Evolutionary conservation across 345 rosid genomes (phyloP).

Genomic region (Heritiera fomes): DNA sequence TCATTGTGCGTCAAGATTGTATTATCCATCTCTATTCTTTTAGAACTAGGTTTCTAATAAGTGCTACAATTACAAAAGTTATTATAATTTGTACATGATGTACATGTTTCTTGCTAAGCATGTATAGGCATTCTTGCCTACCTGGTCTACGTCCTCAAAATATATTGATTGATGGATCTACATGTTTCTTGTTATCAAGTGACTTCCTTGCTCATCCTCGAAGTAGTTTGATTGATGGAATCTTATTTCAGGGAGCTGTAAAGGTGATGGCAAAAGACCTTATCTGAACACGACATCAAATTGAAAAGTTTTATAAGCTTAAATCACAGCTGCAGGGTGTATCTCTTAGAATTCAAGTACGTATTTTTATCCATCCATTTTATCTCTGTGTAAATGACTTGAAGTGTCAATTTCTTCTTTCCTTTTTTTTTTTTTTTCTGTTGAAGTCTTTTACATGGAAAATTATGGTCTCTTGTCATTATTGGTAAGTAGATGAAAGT

Average conservation of each 20-base stretch:
- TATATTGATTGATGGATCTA: not conserved
- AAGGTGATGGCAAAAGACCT: conserved; percentile 99
- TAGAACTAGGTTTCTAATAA: not conserved
- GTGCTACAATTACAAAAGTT: not conserved
- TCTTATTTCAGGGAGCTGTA: conserved; percentile 79
- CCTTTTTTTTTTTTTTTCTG: not conserved
- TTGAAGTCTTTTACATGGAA: not conserved
- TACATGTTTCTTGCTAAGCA: not conserved
- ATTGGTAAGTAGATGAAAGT: conserved; percentile 9
- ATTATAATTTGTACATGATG: not conserved
- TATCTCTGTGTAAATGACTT: not conserved
- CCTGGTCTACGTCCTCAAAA: not conserved
- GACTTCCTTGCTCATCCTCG: conserved; percentile 1
- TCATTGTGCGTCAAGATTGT: not conserved
- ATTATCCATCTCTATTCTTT: not conserved
- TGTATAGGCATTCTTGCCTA: not conserved
- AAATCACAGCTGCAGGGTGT: conserved; percentile 98
- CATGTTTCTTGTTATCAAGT: not conserved
- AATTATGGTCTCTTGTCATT: not conserved
- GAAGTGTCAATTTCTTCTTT: not conserved
- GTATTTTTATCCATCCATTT: conserved; percentile 1
- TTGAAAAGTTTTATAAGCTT: conserved; percentile 88
- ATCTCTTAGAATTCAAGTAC: conserved; percentile 90
- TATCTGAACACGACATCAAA: conserved; percentile 89
- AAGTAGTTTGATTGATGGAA: conserved; percentile 9